phyloP scores from a whole-genome alignment of 2,329 filamentous ascomycete species.

The Aspergillus carbonarius region DNA sequence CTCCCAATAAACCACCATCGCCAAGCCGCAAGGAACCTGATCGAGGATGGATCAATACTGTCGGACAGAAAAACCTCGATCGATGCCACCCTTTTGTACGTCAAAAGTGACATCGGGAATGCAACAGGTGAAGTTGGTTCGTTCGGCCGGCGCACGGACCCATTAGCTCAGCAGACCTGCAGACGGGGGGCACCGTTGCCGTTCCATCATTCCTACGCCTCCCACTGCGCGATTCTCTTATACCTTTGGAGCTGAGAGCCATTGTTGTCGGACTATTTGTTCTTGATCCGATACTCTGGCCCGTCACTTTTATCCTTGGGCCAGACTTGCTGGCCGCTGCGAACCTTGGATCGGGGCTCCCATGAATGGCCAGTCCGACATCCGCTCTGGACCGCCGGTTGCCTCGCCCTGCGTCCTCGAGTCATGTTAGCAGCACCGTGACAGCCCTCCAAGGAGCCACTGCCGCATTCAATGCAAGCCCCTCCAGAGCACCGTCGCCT shows the following conservation, averaged over 20 bases:
- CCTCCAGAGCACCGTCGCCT: slow-evolving; percentile 19
- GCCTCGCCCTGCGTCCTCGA: slow-evolving; percentile 23
- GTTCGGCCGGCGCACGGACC: background rate
- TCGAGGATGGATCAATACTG: no score
- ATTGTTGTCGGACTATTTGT: background rate
- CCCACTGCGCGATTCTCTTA: background rate
- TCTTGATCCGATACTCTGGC: background rate
- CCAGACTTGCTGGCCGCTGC: slow-evolving; percentile 3
- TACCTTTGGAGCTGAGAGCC: background rate
- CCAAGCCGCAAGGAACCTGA: no score
- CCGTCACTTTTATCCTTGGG: background rate
- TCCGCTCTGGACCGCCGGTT: slow-evolving; percentile 30
- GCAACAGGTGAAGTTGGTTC: no score
- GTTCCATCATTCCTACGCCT: background rate
- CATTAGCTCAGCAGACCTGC: slow-evolving; percentile 2
- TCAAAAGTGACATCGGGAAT: no score
- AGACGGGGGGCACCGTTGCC: background rate
- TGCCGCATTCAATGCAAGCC: slow-evolving; percentile 33
- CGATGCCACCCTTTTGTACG: no score
- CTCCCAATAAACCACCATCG: no score
- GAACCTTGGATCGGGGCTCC: slow-evolving; percentile 13
- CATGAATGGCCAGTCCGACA: slow-evolving; percentile 34
- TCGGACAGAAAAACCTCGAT: no score
- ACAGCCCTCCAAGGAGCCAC: slow-evolving; percentile 39
- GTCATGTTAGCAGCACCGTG: slow-evolving; percentile 18